phyloP scores from a whole-genome alignment of 352 stramenopile genomes.

The Pythium dissimile region DNA sequence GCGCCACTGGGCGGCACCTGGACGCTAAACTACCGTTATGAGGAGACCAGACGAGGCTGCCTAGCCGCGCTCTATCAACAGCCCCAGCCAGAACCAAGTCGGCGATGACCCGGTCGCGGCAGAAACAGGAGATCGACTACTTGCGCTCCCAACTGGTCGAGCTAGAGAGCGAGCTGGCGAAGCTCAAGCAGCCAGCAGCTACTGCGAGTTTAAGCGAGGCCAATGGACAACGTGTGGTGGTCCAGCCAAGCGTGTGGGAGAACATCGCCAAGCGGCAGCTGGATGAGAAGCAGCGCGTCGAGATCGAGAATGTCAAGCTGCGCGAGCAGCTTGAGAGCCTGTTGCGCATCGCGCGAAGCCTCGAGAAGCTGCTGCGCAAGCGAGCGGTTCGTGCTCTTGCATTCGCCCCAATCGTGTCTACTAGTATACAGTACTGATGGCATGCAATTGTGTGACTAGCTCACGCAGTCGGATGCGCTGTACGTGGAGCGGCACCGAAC shows the following conservation, averaged over 20 bases:
- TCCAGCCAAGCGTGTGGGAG: constrained; percentile 30
- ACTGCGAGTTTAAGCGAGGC: too few relatives aligned
- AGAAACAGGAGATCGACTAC: constrained; percentile 1
- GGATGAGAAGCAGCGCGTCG: constrained; percentile 40
- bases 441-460: background rate
- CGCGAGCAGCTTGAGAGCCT: constrained; percentile 49
- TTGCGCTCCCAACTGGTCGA: background rate
- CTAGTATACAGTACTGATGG: background rate
- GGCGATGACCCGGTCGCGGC: background rate
- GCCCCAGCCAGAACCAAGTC: background rate
- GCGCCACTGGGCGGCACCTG: too few relatives aligned
- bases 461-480: background rate
- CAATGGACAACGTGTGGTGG: too few relatives aligned
- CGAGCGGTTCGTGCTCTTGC: constrained; percentile 11
- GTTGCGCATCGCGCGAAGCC: constrained; percentile 46
- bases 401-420: background rate
- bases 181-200: background rate
- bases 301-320: constrained; percentile 57
- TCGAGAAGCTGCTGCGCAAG: constrained; percentile 56
- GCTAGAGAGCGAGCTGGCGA: background rate
- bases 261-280: constrained; percentile 42
- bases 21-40: too few relatives aligned
- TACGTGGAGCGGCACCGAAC: background rate
- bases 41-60: too few relatives aligned
- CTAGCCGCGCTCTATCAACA: too few relatives aligned